A percentile compares a stretch with the other conserved stretches of the same genome.
Conservation (phyloP, 129 eudicot species). For the Apium graveolens region DNA sequence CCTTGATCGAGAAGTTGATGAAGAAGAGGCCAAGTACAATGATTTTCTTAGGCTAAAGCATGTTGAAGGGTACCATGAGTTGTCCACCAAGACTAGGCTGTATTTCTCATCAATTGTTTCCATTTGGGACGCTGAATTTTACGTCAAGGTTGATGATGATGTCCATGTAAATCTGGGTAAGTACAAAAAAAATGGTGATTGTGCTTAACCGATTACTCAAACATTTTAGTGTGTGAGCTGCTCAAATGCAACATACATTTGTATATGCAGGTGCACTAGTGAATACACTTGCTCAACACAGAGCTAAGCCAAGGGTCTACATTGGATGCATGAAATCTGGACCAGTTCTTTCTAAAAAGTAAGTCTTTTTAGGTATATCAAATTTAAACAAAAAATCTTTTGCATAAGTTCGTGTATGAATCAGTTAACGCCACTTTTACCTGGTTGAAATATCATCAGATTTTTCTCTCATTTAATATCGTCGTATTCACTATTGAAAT, state of each 20-base stretch:
- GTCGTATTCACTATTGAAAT: too few species aligned
- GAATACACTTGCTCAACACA: constrained; percentile 37
- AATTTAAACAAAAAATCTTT: background rate
- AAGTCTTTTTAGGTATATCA: constrained; percentile 5
- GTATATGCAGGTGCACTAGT: constrained; percentile 37
- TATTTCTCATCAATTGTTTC: constrained; percentile 51
- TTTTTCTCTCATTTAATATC: background rate
- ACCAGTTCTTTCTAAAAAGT: constrained; percentile 66
- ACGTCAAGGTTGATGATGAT: constrained; percentile 76
- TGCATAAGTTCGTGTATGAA: background rate
- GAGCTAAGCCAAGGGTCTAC: constrained; percentile 51
- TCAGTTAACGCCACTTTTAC: background rate
- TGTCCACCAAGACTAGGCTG: constrained; percentile 60
- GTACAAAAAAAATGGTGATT: background rate
- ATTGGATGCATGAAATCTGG: constrained; percentile 91
- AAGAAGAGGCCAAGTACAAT: constrained; percentile 42
- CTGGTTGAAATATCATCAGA: background rate
- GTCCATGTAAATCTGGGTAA: constrained; percentile 60
- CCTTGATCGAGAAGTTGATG: constrained; percentile 52
- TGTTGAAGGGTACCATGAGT: constrained; percentile 70
- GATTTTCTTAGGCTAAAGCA: constrained; percentile 61
- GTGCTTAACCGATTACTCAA: background rate
- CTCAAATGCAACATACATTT: background rate
- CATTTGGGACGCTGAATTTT: constrained; percentile 71
- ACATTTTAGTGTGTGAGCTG: background rate